Base-by-base conservation (phyloP, 2,329 filamentous ascomycete genomes). In the Hypoxylon rubiginosum region DNA sequence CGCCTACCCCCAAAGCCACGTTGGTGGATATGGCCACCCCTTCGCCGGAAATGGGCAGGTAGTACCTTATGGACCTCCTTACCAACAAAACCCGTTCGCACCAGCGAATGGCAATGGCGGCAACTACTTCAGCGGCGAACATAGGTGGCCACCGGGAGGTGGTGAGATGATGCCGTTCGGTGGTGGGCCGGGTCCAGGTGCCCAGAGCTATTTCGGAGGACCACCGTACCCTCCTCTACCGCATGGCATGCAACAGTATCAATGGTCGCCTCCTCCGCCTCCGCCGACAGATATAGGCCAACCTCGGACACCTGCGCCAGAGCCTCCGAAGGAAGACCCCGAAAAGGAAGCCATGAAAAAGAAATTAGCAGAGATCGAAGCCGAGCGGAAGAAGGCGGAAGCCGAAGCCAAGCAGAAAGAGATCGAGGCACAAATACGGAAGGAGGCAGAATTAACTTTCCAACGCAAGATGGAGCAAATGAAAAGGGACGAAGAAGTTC, bases 291-390 rank as follows among this genome's bases (percentile, higher is more conserved):
- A 78, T 19, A 24, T 74, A 21, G 71, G 67, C 36, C 67, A 55
- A 8, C 67, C 73, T 13, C 70, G 70, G 41, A 72, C 75, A 4
- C 66, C 66, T 4, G 66, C 67, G 6, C 66, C 66, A 19, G 54
- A 58, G 26, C 63, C 67, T 30, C 64, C 64, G 7, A 69, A 69
- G 17, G 64, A 67, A 36, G 86, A 91, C 57, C 83, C 85, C 1
- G 86, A 91, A 60, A 88, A 88, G 72, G 81, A 90, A 67, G 82
- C 82, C n/a, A 84, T 90, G 61, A 85, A 90, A 66, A 84, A 87
- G 67, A 85, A 91, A 71, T 78, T 92, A 15, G 82, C 83, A 11
- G 78, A 79, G 9, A 81, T 86, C 46, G 82, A 86, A 66, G 79
- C 77, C 3, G 81, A 81, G 30, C 78, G 84, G 61, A 82, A 81